phyloP scores from a whole-genome alignment of 441 rosid species.

The Jatropha podagrica region DNA sequence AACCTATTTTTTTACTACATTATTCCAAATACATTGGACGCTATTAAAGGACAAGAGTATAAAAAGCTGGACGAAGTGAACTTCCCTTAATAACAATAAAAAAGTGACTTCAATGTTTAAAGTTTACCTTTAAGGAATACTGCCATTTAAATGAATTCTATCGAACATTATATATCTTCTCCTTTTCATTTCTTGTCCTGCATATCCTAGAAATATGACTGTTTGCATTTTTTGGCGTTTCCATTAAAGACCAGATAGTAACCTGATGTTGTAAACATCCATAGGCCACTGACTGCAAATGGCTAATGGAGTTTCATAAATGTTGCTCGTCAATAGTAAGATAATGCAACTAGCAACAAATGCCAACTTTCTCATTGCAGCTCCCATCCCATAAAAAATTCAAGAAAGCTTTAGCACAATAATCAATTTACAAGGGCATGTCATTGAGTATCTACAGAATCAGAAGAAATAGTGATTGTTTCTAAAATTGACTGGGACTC shows the following conservation, averaged over 20 bases:
- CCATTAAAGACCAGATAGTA: not conserved
- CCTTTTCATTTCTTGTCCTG: constrained; percentile 1
- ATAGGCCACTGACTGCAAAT: constrained; percentile 5
- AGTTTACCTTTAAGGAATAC: not conserved
- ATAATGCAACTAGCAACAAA: constrained; percentile 11
- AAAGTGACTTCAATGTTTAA: not conserved
- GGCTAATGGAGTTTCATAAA: constrained; percentile 6
- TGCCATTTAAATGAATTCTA: not conserved
- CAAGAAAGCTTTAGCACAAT: constrained; percentile 4
- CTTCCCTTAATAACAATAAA: not conserved
- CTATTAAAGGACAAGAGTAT: not conserved
- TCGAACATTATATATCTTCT: constrained; percentile 4
- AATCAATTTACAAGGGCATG: constrained; percentile 19
- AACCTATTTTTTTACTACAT: not conserved
- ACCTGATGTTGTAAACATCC: constrained; percentile 2
- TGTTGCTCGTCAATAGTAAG: not conserved
- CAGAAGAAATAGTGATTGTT: constrained; percentile 31
- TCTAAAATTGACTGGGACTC: constrained; percentile 56
- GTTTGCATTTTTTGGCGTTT: not conserved
- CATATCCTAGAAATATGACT: constrained; percentile 1
- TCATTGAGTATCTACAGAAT: constrained; percentile 24
- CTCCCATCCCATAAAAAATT: constrained; percentile 13
- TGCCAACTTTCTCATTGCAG: constrained; percentile 5
- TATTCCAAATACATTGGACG: not conserved
- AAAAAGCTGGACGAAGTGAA: not conserved